These are phyloP conservation scores for Fusarium sp. DNA, from an alignment of 2,329 filamentous ascomycete genomes.

Conservation along the genomic window DNA sequence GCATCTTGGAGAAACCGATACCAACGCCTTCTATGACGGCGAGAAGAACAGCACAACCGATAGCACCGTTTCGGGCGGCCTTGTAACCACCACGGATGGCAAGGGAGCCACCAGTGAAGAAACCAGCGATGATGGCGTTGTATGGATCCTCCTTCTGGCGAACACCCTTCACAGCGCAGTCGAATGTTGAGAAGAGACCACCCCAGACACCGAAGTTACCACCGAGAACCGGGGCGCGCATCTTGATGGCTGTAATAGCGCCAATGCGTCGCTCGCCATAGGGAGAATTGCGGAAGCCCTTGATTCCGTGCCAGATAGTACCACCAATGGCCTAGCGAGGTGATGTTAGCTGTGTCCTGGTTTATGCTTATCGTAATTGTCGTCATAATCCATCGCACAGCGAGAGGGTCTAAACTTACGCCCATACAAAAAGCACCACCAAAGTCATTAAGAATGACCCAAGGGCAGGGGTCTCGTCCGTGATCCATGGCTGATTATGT, in stretches of 20 bases:
- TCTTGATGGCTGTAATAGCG: constrained; percentile 96
- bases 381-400: constrained; percentile 2
- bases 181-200: constrained; percentile 93
- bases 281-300: constrained; percentile 90
- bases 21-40: constrained; percentile 98
- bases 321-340: constrained; percentile 74
- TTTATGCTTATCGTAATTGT: constrained; percentile 6
- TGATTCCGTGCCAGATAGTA: constrained; percentile 96
- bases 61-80: constrained; percentile 93
- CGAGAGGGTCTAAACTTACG: constrained; percentile 64
- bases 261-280: constrained; percentile 97
- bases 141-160: constrained; percentile 98
- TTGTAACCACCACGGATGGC: constrained; percentile 92
- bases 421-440: constrained; percentile 98
- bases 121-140: constrained; percentile 97
- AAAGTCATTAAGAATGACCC: constrained; percentile 96
- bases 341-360: constrained; percentile 31
- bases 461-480: constrained; percentile 95
- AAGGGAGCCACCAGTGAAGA: constrained; percentile 93
- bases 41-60: constrained; percentile 93
- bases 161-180: constrained; percentile 95
- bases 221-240: constrained; percentile 92
- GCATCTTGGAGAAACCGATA: constrained; percentile 94
- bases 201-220: constrained; percentile 99
- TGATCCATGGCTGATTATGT: constrained; percentile 78